Evolutionary conservation across 495 filamentous ascomycete genomes (phyloP), one percentile per base, ranked within the genome.

Genomic region (Trichodelitschia bisporula): DNA sequence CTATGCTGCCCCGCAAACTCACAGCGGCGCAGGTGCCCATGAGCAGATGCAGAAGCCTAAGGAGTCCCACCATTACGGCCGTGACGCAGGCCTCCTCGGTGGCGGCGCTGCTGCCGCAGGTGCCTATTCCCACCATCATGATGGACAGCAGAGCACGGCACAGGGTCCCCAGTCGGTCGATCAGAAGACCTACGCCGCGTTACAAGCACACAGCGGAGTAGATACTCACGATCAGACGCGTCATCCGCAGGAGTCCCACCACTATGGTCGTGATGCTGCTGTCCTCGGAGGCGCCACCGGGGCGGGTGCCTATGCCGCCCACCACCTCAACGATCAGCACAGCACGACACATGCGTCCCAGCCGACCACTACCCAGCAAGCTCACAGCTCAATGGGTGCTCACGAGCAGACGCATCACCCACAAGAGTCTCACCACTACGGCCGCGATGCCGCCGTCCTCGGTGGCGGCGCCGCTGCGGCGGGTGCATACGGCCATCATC

Each of bases 221-320:
- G 27, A 15, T 14, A 11, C 27, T 14, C 8, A 14, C 15, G 27
- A 29, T 8, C 6, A 18, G 6, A 8, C 6, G 10, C 10, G 8
- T 14, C 6, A 29, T 11, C 8, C 15, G 8, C 20, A 24, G n/a
- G 38, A 40, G 18, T 4, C 39, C 36, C 49, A 43, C 32, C 46
- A 53, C 32, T 44, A 46, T 27, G 40, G 40, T 18, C 26, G 38
- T 3, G 38, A 44, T 31, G 35, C 38, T 12, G 29, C 41, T 26
- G 8, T 38, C 6, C 29, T 16, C 10, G 37, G 34, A 3, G 38
- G 19, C 2, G 37, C 31, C 19, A 33, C 35, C 28, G 39, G 37
- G 2, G 27, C 21, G 11, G 44, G 34, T 18, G 41, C 34, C 6
- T 34, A 36, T 23, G 40, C 40, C 13, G 29, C 36, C 8, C 6